Base-by-base conservation (phyloP, 2,329 filamentous ascomycete species). In the Penicillium freii region DNA sequence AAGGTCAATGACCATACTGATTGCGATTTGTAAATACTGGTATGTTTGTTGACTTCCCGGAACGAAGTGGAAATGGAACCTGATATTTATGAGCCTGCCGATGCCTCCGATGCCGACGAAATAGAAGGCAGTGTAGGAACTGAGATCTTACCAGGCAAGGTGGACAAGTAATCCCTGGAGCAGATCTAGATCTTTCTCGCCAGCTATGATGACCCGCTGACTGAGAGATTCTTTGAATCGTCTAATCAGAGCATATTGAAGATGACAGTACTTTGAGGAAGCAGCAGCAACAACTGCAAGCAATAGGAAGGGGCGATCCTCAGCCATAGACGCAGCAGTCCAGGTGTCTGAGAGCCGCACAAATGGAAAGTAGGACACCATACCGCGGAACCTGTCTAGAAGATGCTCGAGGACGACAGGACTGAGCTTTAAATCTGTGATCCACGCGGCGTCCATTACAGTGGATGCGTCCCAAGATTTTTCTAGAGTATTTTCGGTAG, bases 151-250 rank as follows among this genome's bases (percentile, higher is more conserved):
- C 67, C 66, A 69, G 17, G 64, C 59, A 51, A 69, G 56, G 36
- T 68, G 58, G 15, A 70, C 60, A 40, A 69, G 60, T 57, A 68
- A 53, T 9, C 62, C 67, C 54, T 70, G 66, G 15, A 70, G 62
- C 8, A 69, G 51, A 36, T 70, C 67, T 47, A 70, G 42, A 51
- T 60, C 64, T 53, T 66, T 68, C 42, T 70, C 66, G 9, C 58
- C 46, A 27, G 46, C 46, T 6, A 60, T 51, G 17, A 60, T 19
- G 13, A 51, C 55, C 36, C 51, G 58, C 46, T 60, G 29, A n/a
- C 55, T 58, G 40, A 60, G 50, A 34, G 34, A 51, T 44, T 58
- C 40, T 48, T 60, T 60, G 5, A 60, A 55, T 34, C 45, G 21
- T 44, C 34, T 44, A 21, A 47, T 52, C 51, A 60, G 51, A 23